phyloP scores from a whole-genome alignment of 116 monocot species.

The Posidonia oceanica region DNA sequence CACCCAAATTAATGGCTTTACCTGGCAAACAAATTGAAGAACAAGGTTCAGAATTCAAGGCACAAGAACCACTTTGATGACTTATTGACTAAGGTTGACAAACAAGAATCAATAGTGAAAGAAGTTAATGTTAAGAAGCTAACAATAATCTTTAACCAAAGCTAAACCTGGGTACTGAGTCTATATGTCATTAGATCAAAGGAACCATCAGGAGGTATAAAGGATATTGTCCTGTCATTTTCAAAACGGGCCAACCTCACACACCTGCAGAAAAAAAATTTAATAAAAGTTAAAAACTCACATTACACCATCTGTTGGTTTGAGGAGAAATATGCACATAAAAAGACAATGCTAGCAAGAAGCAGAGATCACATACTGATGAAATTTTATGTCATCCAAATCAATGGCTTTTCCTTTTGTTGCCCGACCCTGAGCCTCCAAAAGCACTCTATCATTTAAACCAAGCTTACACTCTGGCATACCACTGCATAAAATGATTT shows the following conservation, averaged over 20 bases:
- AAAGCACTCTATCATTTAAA: constrained; percentile 86
- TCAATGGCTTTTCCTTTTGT: constrained; percentile 98
- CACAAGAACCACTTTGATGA: neutral
- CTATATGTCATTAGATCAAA: constrained; percentile 99
- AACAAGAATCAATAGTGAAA: neutral
- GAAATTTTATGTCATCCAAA: constrained; percentile 98
- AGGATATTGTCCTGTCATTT: constrained; percentile 99
- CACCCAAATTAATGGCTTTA: constrained; percentile 96
- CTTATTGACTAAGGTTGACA: neutral
- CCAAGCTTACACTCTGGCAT: constrained; percentile 99
- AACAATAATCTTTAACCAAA: neutral
- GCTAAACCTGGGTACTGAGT: constrained; percentile 82
- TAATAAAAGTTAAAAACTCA: neutral
- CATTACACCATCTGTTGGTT: too few species aligned
- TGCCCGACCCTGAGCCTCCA: constrained; percentile 95
- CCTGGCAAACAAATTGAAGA: constrained; percentile 25
- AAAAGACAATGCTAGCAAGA: neutral
- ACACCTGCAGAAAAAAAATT: constrained; percentile 41
- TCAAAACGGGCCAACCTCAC: constrained; percentile 95
- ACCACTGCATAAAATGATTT: constrained; percentile 49
- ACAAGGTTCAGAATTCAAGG: neutral
- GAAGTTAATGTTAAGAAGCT: neutral
- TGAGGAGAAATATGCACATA: neutral
- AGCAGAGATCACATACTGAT: constrained; percentile 52
- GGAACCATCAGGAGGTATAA: constrained; percentile 97